Evolutionary conservation across 192 early-diverging fungal species (phyloP).

Genomic region (Linnemannia schmuckeri): DNA sequence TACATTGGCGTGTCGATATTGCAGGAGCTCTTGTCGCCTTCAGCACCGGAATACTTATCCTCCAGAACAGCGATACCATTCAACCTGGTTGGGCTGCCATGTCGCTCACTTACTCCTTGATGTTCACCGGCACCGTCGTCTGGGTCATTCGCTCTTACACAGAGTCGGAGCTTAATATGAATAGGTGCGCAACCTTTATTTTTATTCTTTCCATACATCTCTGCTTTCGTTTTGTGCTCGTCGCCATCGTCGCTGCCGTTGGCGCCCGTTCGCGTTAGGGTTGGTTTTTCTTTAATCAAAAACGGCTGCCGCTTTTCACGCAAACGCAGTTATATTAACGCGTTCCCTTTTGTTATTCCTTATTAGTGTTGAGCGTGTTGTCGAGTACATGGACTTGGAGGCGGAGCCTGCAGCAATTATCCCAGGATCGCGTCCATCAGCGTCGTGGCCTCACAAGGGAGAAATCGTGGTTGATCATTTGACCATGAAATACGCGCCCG

Average conservation of each 20-base stretch:
- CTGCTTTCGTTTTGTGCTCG: too few species aligned
- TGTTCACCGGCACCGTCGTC: slow-evolving; percentile 82
- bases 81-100: slow-evolving; percentile 92
- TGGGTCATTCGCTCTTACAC: slow-evolving; percentile 87
- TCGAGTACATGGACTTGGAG: slow-evolving; percentile 85
- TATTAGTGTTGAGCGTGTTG: slow-evolving; percentile 72
- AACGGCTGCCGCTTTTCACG: too few species aligned
- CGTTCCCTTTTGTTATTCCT: too few species aligned
- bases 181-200: slow-evolving; percentile 22
- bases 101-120: slow-evolving; percentile 83
- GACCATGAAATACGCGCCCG: slow-evolving; percentile 79
- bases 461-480: slow-evolving; percentile 76
- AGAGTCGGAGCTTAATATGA: slow-evolving; percentile 88
- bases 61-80: slow-evolving; percentile 60
- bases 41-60: slow-evolving; percentile 74
- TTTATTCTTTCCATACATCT: too few species aligned
- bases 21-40: slow-evolving; percentile 82
- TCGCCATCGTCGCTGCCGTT: too few species aligned
- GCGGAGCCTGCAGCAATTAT: slow-evolving; percentile 79
- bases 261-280: too few species aligned
- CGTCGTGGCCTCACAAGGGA: slow-evolving; percentile 77
- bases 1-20: slow-evolving; percentile 87
- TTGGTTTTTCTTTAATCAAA: too few species aligned
- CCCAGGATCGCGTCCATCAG: slow-evolving; percentile 56
- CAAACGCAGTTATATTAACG: too few species aligned